Evolutionary conservation across 805 yeast species (phyloP).

Genomic region (Myxozyma melibiosi): DNA sequence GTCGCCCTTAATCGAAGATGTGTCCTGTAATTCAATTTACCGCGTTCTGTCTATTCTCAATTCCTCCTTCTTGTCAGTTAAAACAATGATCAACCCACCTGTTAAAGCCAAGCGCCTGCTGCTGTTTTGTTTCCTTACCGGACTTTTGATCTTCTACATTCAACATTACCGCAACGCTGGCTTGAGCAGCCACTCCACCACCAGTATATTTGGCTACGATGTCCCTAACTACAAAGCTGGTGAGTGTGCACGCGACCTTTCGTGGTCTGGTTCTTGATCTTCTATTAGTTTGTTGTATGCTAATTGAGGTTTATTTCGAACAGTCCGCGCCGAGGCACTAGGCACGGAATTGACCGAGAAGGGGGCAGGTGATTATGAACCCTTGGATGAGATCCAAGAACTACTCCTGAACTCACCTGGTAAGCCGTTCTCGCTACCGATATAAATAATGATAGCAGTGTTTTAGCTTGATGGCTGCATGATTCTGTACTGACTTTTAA

Average conservation of each 20-base stretch:
- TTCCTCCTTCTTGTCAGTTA: no score
- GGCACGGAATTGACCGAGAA: neutral
- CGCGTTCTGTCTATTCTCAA: neutral
- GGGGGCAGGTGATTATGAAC: conserved; percentile 4
- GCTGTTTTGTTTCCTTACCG: neutral
- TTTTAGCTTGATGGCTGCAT: neutral
- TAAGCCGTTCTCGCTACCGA: no score
- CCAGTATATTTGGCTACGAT: conserved; percentile 13
- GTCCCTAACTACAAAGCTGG: conserved; percentile 23
- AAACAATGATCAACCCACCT: conserved; percentile 4
- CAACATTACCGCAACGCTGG: conserved; percentile 1
- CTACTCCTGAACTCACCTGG: conserved; percentile 24
- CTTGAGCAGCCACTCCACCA: neutral
- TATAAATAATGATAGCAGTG: no score
- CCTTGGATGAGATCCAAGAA: conserved; percentile 21
- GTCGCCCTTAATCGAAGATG: no score
- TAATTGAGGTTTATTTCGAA: neutral
- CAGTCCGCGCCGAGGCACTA: conserved; percentile 2
- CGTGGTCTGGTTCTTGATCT: neutral
- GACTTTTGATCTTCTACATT: conserved; percentile 1
- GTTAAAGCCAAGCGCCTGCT: conserved; percentile 5
- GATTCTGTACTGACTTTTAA: neutral
- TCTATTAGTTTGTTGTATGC: neutral
- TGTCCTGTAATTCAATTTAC: neutral
- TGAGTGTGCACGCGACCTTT: neutral